phyloP scores from a whole-genome alignment of 306 rosid genomes.

The Clitoria ternatea region DNA sequence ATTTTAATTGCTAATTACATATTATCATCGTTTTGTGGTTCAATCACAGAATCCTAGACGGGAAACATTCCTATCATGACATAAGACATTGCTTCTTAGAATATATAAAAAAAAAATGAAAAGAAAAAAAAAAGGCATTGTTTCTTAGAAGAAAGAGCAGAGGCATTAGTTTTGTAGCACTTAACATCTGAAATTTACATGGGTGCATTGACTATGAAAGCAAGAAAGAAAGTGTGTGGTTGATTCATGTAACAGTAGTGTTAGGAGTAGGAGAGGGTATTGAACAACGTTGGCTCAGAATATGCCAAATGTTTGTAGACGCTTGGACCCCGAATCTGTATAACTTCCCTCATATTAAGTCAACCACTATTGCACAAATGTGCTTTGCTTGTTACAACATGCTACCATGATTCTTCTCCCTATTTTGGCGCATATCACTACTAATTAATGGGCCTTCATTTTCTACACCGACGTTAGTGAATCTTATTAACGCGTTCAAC shows the following conservation, averaged over 20 bases:
- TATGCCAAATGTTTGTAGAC: slow-evolving; percentile 17
- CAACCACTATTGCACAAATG: slow-evolving; percentile 24
- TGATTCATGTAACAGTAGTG: background rate
- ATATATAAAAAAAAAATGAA: too few relatives aligned
- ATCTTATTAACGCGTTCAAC: background rate
- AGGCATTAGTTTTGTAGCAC: background rate
- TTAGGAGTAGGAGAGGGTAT: too few relatives aligned
- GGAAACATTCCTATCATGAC: too few relatives aligned
- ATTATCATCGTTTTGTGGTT: too few relatives aligned
- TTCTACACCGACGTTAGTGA: background rate
- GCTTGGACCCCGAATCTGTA: background rate
- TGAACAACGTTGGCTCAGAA: slow-evolving; percentile 10
- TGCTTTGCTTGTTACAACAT: slow-evolving; percentile 29
- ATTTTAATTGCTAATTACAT: too few relatives aligned
- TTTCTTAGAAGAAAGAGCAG: background rate
- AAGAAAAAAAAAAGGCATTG: too few relatives aligned
- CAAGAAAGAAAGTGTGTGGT: slow-evolving; percentile 10
- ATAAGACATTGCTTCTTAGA: too few relatives aligned
- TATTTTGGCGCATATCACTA: background rate
- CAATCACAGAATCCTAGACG: too few relatives aligned
- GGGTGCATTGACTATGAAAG: background rate
- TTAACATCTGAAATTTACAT: background rate
- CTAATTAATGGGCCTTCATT: background rate
- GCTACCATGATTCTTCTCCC: slow-evolving; percentile 19
- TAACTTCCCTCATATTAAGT: slow-evolving; percentile 24